A percentile compares a stretch with the other conserved stretches of the same genome.
These are phyloP conservation scores for Trichosporon sp. DNA, from an alignment of 1,284 basidiomycete genomes.

Conservation along the genomic window DNA sequence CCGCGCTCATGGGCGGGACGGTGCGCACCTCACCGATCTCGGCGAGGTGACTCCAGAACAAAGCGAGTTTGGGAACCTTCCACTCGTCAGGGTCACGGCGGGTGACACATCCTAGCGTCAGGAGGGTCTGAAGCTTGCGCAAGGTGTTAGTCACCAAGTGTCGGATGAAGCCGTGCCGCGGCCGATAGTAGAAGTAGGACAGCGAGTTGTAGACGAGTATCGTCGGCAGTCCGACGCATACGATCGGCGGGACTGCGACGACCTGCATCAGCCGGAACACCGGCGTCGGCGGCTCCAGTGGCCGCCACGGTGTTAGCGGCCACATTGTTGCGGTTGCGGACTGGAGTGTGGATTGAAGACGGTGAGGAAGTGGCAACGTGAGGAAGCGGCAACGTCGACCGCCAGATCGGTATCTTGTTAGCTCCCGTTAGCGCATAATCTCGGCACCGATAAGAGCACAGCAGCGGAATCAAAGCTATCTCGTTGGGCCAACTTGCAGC, in stretches of 20 bases:
- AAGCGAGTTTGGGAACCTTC: slow-evolving; percentile 3
- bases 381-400: not conserved
- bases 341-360: not conserved
- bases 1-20: slow-evolving; percentile 3
- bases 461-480: not conserved
- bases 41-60: not conserved
- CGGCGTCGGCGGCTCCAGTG: slow-evolving; percentile 4
- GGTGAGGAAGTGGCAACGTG: not conserved
- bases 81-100: slow-evolving; percentile 2
- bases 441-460: not conserved
- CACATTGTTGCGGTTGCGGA: not conserved
- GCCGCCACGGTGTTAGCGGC: slow-evolving; percentile 6
- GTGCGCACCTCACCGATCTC: slow-evolving; percentile 7
- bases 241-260: slow-evolving; percentile 4
- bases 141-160: slow-evolving; percentile 4
- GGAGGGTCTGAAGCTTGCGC: not conserved
- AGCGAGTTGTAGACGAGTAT: not conserved
- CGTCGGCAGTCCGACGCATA: slow-evolving; percentile 5
- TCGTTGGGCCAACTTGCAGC: too few species aligned
- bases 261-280: slow-evolving; percentile 3
- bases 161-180: slow-evolving; percentile 3
- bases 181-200: slow-evolving; percentile 6
- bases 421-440: not conserved
- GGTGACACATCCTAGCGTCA: slow-evolving; percentile 1
- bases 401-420: not conserved